phyloP scores from a whole-genome alignment of 2,329 filamentous ascomycete species.

The Curvularia sp. region DNA sequence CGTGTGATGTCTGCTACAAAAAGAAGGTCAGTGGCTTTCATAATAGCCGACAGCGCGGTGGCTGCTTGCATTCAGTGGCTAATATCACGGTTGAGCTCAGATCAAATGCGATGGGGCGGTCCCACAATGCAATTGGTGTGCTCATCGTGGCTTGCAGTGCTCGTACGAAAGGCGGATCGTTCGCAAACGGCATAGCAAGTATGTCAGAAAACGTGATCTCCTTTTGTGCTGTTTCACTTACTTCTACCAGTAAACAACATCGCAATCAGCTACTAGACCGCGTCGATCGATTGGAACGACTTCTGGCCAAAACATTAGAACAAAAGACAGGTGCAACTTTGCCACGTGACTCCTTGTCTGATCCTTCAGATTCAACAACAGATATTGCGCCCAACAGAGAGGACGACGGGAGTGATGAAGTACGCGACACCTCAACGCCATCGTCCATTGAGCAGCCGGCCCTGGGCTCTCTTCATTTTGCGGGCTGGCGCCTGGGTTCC shows the following conservation, averaged over 20 bases:
- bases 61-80: neutral
- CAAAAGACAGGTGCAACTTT: neutral
- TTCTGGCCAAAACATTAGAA: conserved; percentile 3
- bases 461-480: conserved; percentile 4
- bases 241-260: neutral
- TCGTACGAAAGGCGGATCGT: neutral
- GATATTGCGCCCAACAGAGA: neutral
- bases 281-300: conserved; percentile 1
- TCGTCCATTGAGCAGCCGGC: neutral
- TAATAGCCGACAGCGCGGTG: neutral
- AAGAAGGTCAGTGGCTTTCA: conserved; percentile 3
- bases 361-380: neutral
- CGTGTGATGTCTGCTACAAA: conserved; percentile 4
- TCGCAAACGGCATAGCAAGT: neutral
- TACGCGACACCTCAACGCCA: neutral
- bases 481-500: neutral
- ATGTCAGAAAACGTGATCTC: neutral
- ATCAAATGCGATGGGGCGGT: neutral
- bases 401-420: neutral
- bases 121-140: conserved; percentile 1
- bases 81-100: neutral
- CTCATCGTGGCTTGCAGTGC: conserved; percentile 1
- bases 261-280: conserved; percentile 3
- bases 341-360: neutral
- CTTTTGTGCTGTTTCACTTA: neutral